A percentile compares a stretch with the other conserved stretches of the same genome.
phyloP scores from a whole-genome alignment of 1,284 basidiomycete genomes.

The Somion occarium region DNA sequence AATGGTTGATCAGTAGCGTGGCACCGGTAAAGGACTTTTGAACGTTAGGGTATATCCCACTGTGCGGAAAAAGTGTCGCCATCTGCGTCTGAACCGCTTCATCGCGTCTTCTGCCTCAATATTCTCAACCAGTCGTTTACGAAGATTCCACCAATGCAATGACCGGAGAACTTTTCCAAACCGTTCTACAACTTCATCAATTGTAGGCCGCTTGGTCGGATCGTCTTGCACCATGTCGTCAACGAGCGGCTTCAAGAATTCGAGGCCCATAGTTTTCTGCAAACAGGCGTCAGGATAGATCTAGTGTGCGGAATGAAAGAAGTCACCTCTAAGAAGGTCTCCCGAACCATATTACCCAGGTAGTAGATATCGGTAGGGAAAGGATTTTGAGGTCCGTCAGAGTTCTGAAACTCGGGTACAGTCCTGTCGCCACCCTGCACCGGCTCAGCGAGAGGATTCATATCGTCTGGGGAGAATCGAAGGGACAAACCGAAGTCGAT shows the following conservation, averaged over 20 bases:
- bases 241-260: conserved; percentile 25
- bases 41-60: not conserved
- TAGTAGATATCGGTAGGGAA: conserved; percentile 28
- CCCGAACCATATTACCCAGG: conserved; percentile 28
- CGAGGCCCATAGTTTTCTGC: conserved; percentile 19
- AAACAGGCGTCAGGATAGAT: too few relatives aligned
- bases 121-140: not conserved
- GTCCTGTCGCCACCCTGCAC: conserved; percentile 16
- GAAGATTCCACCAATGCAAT: not conserved
- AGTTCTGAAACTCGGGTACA: conserved; percentile 17
- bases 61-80: not conserved
- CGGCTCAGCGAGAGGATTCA: conserved; percentile 13
- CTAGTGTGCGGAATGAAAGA: too few relatives aligned
- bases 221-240: conserved; percentile 25
- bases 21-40: not conserved
- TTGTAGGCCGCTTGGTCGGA: conserved; percentile 22
- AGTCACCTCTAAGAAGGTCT: conserved; percentile 15
- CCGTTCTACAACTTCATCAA: conserved; percentile 21
- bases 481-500: conserved; percentile 31
- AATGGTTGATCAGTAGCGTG: not conserved
- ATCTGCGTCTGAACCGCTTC: not conserved
- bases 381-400: conserved; percentile 17
- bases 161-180: conserved; percentile 15
- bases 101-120: not conserved
- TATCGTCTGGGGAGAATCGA: conserved; percentile 9